Evolutionary conservation across 352 stramenopile species (phyloP).

Genomic region (Phytophthora nicotianae): DNA sequence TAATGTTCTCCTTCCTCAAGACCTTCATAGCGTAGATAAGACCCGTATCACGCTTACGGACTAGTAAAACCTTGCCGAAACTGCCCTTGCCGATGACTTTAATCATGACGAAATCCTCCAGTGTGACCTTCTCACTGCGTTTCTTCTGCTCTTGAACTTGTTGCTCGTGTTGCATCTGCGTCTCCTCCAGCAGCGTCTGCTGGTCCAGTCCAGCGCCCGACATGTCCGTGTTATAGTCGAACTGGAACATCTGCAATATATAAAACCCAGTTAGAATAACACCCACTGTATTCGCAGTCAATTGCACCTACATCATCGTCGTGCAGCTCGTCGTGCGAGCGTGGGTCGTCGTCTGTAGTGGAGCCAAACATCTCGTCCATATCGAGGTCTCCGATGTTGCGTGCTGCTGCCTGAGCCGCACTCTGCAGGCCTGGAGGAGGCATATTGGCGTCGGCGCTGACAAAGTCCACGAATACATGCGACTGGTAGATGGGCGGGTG

Average conservation of each 20-base stretch:
- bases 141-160: slow-evolving; percentile 44
- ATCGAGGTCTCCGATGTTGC: slow-evolving; percentile 83
- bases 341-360: slow-evolving; percentile 60
- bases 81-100: slow-evolving; percentile 97
- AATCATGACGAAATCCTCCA: slow-evolving; percentile 96
- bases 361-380: slow-evolving; percentile 87
- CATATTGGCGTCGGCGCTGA: slow-evolving; percentile 80
- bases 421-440: slow-evolving; percentile 54
- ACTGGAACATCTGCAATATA: slow-evolving; percentile 64
- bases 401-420: slow-evolving; percentile 13
- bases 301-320: slow-evolving; percentile 53
- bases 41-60: slow-evolving; percentile 92
- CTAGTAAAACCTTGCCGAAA: slow-evolving; percentile 97
- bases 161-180: slow-evolving; percentile 49
- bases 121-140: slow-evolving; percentile 78
- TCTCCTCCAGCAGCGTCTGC: slow-evolving; percentile 56
- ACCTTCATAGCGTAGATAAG: slow-evolving; percentile 99
- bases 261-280: slow-evolving; percentile 8
- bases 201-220: slow-evolving; percentile 40
- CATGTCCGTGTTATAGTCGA: slow-evolving; percentile 73
- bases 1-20: slow-evolving; percentile 99
- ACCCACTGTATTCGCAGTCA: neutral
- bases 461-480: slow-evolving; percentile 84
- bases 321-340: slow-evolving; percentile 51
- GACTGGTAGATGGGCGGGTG: slow-evolving; percentile 84